Evolutionary conservation across 2,329 filamentous ascomycete species (phyloP).

Genomic region (Chalaropsis ovoidea): DNA sequence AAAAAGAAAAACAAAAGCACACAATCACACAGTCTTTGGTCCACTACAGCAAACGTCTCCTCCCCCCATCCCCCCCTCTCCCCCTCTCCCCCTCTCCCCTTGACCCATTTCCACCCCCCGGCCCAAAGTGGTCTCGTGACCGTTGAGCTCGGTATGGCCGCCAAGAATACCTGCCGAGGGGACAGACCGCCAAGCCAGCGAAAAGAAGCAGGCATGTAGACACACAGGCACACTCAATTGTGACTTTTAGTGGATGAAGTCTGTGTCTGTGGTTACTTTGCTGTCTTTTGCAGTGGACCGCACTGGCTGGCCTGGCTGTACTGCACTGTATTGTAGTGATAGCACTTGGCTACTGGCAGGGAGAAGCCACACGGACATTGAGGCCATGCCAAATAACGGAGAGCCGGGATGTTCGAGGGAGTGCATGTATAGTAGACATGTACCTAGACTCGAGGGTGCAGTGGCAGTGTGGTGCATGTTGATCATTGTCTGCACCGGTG

Average conservation of each 20-base stretch:
- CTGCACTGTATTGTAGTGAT: too few relatives aligned
- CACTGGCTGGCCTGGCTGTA: not conserved
- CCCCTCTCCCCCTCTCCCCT: not conserved
- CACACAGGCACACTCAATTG: not conserved
- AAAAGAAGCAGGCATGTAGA: not conserved
- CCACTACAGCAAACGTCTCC: not conserved
- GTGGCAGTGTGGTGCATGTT: not conserved
- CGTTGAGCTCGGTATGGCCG: not conserved
- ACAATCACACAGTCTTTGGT: not conserved
- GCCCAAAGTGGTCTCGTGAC: not conserved
- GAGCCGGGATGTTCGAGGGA: slow-evolving; percentile 1
- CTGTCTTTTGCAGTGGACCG: not conserved
- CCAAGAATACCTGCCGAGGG: not conserved
- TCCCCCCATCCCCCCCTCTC: not conserved
- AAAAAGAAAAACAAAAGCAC: too few relatives aligned
- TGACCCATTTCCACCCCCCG: slow-evolving; percentile 5
- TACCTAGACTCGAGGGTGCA: not conserved
- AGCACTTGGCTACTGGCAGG: not conserved
- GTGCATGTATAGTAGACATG: not conserved
- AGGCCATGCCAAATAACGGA: not conserved
- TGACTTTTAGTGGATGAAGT: not conserved
- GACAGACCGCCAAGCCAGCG: slow-evolving; percentile 2
- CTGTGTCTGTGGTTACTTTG: not conserved
- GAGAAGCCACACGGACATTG: not conserved
- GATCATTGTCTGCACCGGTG: slow-evolving; percentile 3